phyloP scores from a whole-genome alignment of 495 filamentous ascomycete genomes.

The Penicillium canescens region DNA sequence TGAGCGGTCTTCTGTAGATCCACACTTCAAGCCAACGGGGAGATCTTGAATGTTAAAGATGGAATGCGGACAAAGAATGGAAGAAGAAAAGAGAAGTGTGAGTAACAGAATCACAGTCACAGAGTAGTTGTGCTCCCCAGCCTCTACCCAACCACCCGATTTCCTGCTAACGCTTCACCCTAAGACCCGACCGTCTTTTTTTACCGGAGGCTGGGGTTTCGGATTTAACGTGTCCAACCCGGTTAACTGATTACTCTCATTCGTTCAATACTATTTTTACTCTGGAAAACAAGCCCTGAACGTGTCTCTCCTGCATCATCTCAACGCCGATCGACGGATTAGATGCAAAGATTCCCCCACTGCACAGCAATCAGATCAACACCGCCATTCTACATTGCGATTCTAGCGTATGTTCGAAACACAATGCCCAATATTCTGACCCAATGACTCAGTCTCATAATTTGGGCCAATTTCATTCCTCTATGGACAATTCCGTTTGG shows the following conservation, averaged over 20 bases:
- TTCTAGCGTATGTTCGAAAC: background rate
- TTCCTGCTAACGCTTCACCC: slow-evolving; percentile 27
- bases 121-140: slow-evolving; percentile 36
- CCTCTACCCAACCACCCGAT: slow-evolving; percentile 48
- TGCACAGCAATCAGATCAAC: slow-evolving; percentile 3
- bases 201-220: slow-evolving; percentile 29
- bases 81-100: slow-evolving; percentile 13
- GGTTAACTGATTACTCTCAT: background rate
- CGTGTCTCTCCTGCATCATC: background rate
- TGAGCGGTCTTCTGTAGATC: slow-evolving; percentile 1
- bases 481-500: too few species aligned
- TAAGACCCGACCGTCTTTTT: background rate
- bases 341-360: background rate
- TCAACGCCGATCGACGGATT: slow-evolving; percentile 6
- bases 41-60: slow-evolving; percentile 8
- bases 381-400: slow-evolving; percentile 1
- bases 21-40: background rate
- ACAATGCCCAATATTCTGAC: too few species aligned
- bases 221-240: slow-evolving; percentile 6
- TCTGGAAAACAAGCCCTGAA: slow-evolving; percentile 1
- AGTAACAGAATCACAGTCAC: slow-evolving; percentile 8
- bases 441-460: too few species aligned
- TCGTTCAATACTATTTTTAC: background rate
- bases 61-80: slow-evolving; percentile 14
- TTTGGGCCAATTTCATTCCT: too few species aligned